phyloP scores from a whole-genome alignment of 805 yeast genomes.

The Saturnispora saitoi region DNA sequence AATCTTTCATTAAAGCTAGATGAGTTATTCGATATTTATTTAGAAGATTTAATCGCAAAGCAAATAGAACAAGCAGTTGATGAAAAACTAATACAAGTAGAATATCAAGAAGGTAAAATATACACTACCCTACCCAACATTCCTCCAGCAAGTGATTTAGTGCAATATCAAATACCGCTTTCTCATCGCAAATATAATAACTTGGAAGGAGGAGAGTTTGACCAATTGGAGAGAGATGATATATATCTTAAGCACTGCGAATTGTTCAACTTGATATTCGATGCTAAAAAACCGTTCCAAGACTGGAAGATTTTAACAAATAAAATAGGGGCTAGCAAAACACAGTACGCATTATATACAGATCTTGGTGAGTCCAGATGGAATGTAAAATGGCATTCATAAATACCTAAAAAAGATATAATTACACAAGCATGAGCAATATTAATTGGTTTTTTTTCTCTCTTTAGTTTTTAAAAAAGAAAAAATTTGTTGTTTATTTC shows the following conservation, averaged over 20 bases:
- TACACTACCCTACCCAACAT: constrained; percentile 25
- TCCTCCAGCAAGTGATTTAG: constrained; percentile 13
- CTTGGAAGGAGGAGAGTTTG: constrained; percentile 12
- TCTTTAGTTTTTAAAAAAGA: background rate
- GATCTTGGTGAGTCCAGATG: background rate
- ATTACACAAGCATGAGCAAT: background rate
- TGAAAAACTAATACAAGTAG: constrained; percentile 13
- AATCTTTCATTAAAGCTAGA: constrained; percentile 16
- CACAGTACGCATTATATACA: background rate
- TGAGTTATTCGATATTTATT: constrained; percentile 17
- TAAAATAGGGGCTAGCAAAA: background rate
- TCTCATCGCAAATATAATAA: background rate
- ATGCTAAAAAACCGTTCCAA: background rate
- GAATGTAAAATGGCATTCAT: background rate
- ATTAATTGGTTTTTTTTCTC: background rate
- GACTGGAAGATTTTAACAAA: constrained; percentile 3
- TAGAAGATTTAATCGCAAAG: constrained; percentile 21
- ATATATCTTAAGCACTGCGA: background rate
- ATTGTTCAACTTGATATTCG: background rate
- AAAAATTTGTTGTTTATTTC: background rate
- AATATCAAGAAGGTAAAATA: constrained; percentile 17
- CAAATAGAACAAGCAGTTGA: constrained; percentile 19
- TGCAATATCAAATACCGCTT: constrained; percentile 9
- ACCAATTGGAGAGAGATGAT: constrained; percentile 13
- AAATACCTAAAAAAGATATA: background rate